Conservation (phyloP, 768 basidiomycete species). For the Agrocybe chaxingu region DNA sequence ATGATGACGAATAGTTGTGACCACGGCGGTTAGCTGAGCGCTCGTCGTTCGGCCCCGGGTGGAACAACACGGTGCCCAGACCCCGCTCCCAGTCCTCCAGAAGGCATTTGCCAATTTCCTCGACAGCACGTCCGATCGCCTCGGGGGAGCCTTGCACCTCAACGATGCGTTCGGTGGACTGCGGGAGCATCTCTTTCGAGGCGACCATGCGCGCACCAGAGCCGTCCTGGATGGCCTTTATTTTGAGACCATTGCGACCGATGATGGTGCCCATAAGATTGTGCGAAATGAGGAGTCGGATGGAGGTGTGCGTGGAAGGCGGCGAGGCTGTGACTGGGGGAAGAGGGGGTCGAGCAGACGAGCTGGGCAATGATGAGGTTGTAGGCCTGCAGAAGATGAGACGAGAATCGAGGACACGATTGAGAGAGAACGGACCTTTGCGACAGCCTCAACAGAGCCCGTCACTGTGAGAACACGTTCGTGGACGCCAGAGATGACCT, state of each 20-base stretch:
- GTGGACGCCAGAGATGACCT: conserved; percentile 96
- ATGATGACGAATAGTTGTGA: conserved; percentile 48
- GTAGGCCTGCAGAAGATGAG: conserved; percentile 65
- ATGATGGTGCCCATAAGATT: conserved; percentile 99
- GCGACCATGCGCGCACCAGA: conserved; percentile 98
- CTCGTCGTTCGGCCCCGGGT: conserved; percentile 85
- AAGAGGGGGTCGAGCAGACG: conserved; percentile 75
- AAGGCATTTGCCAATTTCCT: conserved; percentile 94
- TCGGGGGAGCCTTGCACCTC: conserved; percentile 96
- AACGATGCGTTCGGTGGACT: conserved; percentile 98
- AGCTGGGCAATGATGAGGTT: conserved; percentile 92
- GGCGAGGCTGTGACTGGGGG: conserved; percentile 67
- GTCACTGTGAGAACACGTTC: conserved; percentile 96
- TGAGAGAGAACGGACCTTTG: conserved; percentile 55
- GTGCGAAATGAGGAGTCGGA: conserved; percentile 97
- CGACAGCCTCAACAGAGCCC: conserved; percentile 88
- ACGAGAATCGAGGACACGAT: conserved; percentile 12
- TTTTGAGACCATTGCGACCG: conserved; percentile 93
- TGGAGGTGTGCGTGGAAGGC: conserved; percentile 79
- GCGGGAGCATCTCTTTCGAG: conserved; percentile 98
- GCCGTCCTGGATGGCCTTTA: conserved; percentile 96
- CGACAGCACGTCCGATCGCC: conserved; percentile 87
- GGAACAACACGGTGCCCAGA: conserved; percentile 91
- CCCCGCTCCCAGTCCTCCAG: conserved; percentile 97
- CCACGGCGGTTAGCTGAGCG: conserved; percentile 51